These are phyloP conservation scores for Aspergillus haitiensis DNA, from an alignment of 495 filamentous ascomycete genomes.

Conservation along the genomic window DNA sequence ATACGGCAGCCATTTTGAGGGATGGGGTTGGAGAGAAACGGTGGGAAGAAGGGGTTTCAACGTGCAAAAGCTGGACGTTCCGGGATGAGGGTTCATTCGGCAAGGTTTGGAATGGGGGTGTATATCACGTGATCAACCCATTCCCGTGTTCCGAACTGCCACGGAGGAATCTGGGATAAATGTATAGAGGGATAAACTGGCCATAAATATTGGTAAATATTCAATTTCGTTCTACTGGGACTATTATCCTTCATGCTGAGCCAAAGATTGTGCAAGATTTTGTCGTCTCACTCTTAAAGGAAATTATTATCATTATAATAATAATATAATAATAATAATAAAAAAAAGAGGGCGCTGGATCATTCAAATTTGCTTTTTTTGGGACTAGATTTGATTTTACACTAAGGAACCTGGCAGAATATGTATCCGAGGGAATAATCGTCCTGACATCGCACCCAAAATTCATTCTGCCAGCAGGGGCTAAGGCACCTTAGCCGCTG, in stretches of 20 bases:
- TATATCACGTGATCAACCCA: conserved; percentile 43
- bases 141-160: conserved; percentile 38
- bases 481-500: conserved; percentile 25
- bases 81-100: conserved; percentile 46
- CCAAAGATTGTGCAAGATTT: background rate
- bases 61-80: conserved; percentile 42
- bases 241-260: background rate
- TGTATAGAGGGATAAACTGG: conserved; percentile 9
- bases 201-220: background rate
- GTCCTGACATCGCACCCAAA: conserved; percentile 35
- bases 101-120: conserved; percentile 46
- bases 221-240: background rate
- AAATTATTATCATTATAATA: background rate
- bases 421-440: conserved; percentile 29
- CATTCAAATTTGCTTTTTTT: conserved; percentile 41
- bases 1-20: conserved; percentile 84
- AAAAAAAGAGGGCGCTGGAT: conserved; percentile 20
- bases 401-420: conserved; percentile 34
- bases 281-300: too few relatives aligned
- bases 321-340: background rate
- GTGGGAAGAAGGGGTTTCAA: conserved; percentile 43
- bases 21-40: conserved; percentile 46
- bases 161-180: conserved; percentile 14
- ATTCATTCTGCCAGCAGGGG: conserved; percentile 31
- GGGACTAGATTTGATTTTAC: conserved; percentile 43